Evolutionary conservation across 2,329 filamentous ascomycete genomes (phyloP), one percentile per base, ranked within the genome.

Genomic region (Aspergillus terreus): DNA sequence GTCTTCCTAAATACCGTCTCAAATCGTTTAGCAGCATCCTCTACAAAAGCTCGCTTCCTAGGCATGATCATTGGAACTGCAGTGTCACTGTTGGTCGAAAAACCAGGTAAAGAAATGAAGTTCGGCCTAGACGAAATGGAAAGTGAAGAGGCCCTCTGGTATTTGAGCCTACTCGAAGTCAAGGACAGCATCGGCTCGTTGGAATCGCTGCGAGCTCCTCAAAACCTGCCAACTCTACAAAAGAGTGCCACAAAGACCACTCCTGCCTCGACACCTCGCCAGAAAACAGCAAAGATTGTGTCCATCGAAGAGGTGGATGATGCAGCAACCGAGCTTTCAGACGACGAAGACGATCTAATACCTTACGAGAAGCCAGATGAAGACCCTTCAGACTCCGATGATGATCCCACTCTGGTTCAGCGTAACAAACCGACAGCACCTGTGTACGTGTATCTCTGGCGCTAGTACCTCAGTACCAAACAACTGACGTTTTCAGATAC

Each of bases 351-450:
- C 30, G 82, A 88, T 53, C 75, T 97, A 1, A 76, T 83, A 2
- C 82, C 89, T 1, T 96, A 96, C 60, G 82, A 82, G 12, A 96
- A 96, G 67, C 90, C 90, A 0, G 89, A 90, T 63, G 91, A 88
- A 1, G 94, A 99, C 59, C 81, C 84, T 0, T 90, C 95, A 65
- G 94, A 99, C 65, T 92, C 90, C 0, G 91, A 96, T 51, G 92
- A 96, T 35, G 95, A 99, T 61, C 86, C 94, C 4, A 95, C 91
- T 0, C 76, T 96, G 15, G 81, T 97, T 44, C 86, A 88, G 51
- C 82, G 92, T 12, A 85, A 94, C 69, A 96, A 94, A 61, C 82
- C 87, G 19, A 87, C 82, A 52, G 82, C 90, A 0, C 94, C 94
- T 1, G 91, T 99, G 64, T 80, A 72, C 9, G 40, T 38, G 35